Base-by-base conservation (phyloP, 441 rosid genomes). In the Populus hybrid region DNA sequence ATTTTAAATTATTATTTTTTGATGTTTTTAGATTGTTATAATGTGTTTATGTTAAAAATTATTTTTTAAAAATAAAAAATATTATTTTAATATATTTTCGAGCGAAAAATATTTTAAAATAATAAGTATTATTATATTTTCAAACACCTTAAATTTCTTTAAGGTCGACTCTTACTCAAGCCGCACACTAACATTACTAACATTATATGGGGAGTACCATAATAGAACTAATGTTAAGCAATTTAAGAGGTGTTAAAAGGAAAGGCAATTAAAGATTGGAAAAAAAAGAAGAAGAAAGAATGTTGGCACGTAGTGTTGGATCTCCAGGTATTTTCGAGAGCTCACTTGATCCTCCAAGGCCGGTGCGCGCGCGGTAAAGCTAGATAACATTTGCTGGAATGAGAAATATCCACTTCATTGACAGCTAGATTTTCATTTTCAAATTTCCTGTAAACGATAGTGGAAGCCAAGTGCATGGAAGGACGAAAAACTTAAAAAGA, bases 91-190 rank as follows among this genome's bases (percentile, higher is more conserved):
- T 30, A 30, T 30, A 3, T 30, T n/a, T n/a, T n/a, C n/a, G n/a
- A n/a, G n/a, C n/a, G n/a, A n/a, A n/a, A n/a, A n/a, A n/a, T n/a
- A n/a, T n/a, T n/a, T n/a, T n/a, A n/a, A n/a, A n/a, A n/a, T n/a
- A n/a, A n/a, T 2, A 5, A 5, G 0, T 32, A 5, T 1, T 0
- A 5, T 4, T 4, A 30, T 30, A 30, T 3, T 30, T 30, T 30
- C 0, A 30, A 30, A 30, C 0, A 32, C 1, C 6, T 3, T 0
- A 0, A 40, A 40, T 40, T 9, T 40, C 0, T 40, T 40, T 10
- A 3, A 2, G 12, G 12, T 40, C 0, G 3, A 40, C 2, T 9
- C 46, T 9, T 40, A 40, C 2, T 11, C 5, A 3, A 1, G 7
- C 59, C 59, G 2, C 16, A 10, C 1, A 5, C 34, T 32, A 32